Base-by-base conservation (phyloP, 257 asterid species). In the Nyctanthes arbortristis region DNA sequence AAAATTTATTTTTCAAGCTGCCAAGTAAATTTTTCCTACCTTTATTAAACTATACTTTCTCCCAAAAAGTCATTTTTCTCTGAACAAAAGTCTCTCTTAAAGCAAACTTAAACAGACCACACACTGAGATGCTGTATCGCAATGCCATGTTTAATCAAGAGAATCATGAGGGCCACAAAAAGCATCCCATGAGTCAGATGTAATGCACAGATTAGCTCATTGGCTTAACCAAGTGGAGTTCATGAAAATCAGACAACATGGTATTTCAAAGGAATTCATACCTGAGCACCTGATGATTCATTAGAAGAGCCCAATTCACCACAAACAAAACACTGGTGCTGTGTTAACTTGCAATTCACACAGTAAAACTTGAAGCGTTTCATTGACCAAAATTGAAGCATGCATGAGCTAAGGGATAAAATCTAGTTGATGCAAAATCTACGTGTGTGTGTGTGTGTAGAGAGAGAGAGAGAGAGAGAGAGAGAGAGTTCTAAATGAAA, bases 281-380 rank as follows among this genome's bases (percentile, higher is more conserved):
- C 97, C 96, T 89, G 92, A 35, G 93, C 87, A 72, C 87, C 82
- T 59, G 96, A 82, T 58, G 84, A 81, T 77, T 84, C 89, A 84
- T 92, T 92, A 57, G 98, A 92, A 54, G 96, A 89, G 35, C 98
- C 98, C 76, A 92, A 76, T 70, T 88, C 34, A 69, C 98, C 96
- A 74, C 98, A 92, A 59, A 84, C 89, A 77, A 75, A 89, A 84
- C 98, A 92, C 66, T 86, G 92, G 74, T 92, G 98, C 75, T 71
- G 81, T 69, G 88, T 88, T 69, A 74, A 75, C 78, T 80, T 71
- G 33, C 98, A 92, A 78, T 92, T 89, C 68, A 83, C 84, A 81
- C 98, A 92, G 75, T 73, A 75, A 52, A 84, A 92, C 24, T 78
- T 69, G 30, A 31, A 64, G 33, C 71, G 77, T 66, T 79, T 76